Evolutionary conservation across 148 eudicot genomes (phyloP), one percentile per base, ranked within the genome.

Genomic region (Rhododendron ferrugineum): DNA sequence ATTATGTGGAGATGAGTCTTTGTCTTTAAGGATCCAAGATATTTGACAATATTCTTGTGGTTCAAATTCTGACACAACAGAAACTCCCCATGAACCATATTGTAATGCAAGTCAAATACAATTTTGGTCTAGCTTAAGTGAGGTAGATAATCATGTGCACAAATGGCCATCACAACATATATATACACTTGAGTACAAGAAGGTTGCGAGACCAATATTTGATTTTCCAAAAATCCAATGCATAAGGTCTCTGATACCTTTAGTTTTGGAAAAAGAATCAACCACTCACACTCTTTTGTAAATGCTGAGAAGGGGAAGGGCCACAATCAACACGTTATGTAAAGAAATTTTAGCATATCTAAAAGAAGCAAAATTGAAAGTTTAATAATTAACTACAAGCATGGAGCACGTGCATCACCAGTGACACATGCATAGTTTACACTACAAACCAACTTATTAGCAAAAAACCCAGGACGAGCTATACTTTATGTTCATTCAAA

Each of bases 11-110:
- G 98, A 90, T 97, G 98, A 86, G 93, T 87, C 88, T 85, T 97
- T 50, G 99, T 97, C 93, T 95, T 97, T 78, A 91, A 87, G 40
- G 99, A 97, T 91, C 99, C 99, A 82, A 97, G 96, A 91, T 97
- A 97, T 86, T 97, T 97, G 76, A 97, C 98, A 90, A 97, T 97
- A 89, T 97, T 97, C 84, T 97, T 97, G 92, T 97, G 99, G 91
- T 95, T 97, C 88, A 97, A 90, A 82, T 93, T 97, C 99, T 97
- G 95, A 86, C 90, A 84, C 64, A 85, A 52, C 87, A 89, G 86
- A 86, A 47, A 74, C 23, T 40, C 77, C 32, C 46, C 37, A 56
- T 68, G 60, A 64, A 64, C 26, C 47, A 18, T 3, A 0, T 54
- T 54, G 30, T 54, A 16, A 54, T 50, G 4, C 81, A 79, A 79